phyloP scores from a whole-genome alignment of 2,329 filamentous ascomycete genomes.

The Penicillium sp. region DNA sequence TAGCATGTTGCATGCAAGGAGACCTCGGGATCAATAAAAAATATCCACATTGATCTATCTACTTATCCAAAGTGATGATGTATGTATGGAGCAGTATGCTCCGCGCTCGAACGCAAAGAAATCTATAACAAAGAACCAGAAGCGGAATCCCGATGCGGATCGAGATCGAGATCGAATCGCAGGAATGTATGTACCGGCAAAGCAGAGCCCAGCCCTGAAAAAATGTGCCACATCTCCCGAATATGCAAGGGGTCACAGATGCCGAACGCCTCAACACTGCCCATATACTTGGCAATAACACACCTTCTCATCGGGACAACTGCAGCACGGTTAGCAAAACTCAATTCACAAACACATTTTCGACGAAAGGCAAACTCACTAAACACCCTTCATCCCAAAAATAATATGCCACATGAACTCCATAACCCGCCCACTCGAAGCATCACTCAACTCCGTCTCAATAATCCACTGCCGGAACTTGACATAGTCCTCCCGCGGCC shows the following conservation, averaged over 20 bases:
- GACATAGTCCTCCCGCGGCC: slow-evolving; percentile 57
- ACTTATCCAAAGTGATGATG: background rate
- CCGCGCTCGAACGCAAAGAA: slow-evolving; percentile 12
- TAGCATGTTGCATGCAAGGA: background rate
- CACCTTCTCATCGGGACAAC: slow-evolving; percentile 37
- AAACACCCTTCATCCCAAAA: slow-evolving; percentile 46
- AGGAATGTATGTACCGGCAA: background rate
- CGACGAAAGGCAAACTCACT: slow-evolving; percentile 30
- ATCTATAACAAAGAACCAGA: background rate
- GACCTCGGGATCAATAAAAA: background rate
- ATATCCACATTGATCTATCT: background rate
- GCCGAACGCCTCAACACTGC: slow-evolving; percentile 25
- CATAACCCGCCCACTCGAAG: slow-evolving; percentile 60
- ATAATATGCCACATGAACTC: slow-evolving; percentile 68
- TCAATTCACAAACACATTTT: background rate
- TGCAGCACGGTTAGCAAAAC: slow-evolving; percentile 19
- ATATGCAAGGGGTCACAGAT: background rate
- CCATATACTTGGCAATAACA: slow-evolving; percentile 43
- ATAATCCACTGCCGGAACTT: slow-evolving; percentile 62
- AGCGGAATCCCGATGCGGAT: slow-evolving; percentile 4
- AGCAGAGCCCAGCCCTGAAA: background rate
- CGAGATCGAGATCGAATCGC: background rate
- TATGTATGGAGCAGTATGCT: background rate
- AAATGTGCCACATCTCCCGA: background rate
- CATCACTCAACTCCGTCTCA: slow-evolving; percentile 57